These are phyloP conservation scores for Tolypocladium ophioglossoides DNA, from an alignment of 2,329 filamentous ascomycete species.

Conservation along the genomic window DNA sequence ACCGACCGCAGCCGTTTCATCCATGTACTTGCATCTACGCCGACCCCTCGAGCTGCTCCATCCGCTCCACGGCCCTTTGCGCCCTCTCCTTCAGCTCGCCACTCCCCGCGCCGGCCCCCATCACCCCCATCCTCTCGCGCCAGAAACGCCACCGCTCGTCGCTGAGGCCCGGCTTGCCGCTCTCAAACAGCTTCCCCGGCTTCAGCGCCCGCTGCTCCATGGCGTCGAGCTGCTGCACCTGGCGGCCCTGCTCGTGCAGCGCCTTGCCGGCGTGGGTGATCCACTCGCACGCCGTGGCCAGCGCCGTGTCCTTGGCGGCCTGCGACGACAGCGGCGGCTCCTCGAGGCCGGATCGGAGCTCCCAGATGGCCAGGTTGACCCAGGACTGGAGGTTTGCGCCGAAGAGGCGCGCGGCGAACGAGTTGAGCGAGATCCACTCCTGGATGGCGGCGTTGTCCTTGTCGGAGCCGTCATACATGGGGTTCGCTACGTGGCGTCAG, in stretches of 20 bases:
- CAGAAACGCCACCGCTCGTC: slow-evolving; percentile 20
- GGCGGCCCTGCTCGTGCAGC: slow-evolving; percentile 10
- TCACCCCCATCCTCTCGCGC: slow-evolving; percentile 14
- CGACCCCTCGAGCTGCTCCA: slow-evolving; percentile 10
- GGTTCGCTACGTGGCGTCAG: slow-evolving; percentile 8
- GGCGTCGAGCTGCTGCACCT: slow-evolving; percentile 8
- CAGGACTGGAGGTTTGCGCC: slow-evolving; percentile 11
- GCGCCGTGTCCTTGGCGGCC: slow-evolving; percentile 8
- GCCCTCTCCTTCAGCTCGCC: slow-evolving; percentile 11
- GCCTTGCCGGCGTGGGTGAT: slow-evolving; percentile 16
- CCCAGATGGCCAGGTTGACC: slow-evolving; percentile 18
- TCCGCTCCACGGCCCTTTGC: slow-evolving; percentile 10
- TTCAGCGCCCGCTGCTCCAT: slow-evolving; percentile 9
- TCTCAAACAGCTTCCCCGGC: slow-evolving; percentile 11
- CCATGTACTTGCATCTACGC: neutral
- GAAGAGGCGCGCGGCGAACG: slow-evolving; percentile 20
- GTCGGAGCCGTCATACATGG: slow-evolving; percentile 13
- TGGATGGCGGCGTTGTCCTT: slow-evolving; percentile 8
- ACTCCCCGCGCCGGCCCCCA: slow-evolving; percentile 8
- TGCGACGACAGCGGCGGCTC: slow-evolving; percentile 7
- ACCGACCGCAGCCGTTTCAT: neutral
- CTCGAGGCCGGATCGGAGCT: slow-evolving; percentile 19
- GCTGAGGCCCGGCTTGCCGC: slow-evolving; percentile 11
- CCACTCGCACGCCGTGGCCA: slow-evolving; percentile 17
- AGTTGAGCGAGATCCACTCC: slow-evolving; percentile 21